Percentiles rank a stretch among this genome's conserved stretches.
Evolutionary conservation across 2,329 filamentous ascomycete genomes (phyloP).

Genomic region (Aspergillus neotritici): DNA sequence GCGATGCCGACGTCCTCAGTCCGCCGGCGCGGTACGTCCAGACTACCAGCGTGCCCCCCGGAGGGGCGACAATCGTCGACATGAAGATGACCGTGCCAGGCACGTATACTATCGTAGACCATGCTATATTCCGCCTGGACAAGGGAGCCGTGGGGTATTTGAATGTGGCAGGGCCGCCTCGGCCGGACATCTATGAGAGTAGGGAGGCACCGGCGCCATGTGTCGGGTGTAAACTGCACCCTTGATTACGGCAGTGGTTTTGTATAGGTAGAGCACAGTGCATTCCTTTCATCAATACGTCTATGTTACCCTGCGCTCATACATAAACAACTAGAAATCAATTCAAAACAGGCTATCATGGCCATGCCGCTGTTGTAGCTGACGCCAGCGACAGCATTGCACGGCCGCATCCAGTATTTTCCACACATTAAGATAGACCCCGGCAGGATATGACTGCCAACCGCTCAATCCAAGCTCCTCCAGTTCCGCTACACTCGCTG

Average conservation of each 20-base stretch:
- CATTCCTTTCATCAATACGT: too few species aligned
- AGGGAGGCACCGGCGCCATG: conserved; percentile 23
- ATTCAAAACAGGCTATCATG: too few species aligned
- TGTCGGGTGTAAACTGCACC: conserved; percentile 29
- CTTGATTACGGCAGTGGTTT: conserved; percentile 11
- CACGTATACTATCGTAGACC: conserved; percentile 31
- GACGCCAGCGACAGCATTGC: too few species aligned
- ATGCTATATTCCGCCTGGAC: conserved; percentile 32
- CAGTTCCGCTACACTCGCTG: conserved; percentile 8
- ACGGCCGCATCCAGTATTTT: conserved; percentile 9
- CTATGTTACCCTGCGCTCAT: too few species aligned
- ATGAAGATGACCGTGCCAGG: conserved; percentile 30
- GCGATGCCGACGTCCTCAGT: conserved; percentile 28
- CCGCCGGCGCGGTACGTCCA: conserved; percentile 23
- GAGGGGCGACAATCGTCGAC: conserved; percentile 26
- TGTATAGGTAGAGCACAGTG: too few species aligned
- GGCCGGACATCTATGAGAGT: conserved; percentile 25
- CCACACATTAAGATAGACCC: conserved; percentile 11
- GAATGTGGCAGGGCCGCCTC: conserved; percentile 27
- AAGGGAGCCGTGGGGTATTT: conserved; percentile 33
- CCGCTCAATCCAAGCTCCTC: conserved; percentile 1
- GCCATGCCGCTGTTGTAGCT: too few species aligned
- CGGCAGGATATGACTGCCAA: neutral
- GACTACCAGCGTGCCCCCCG: conserved; percentile 26
- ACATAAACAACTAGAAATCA: too few species aligned